Evolutionary conservation across 148 eudicot genomes (phyloP), one percentile per base, ranked within the genome.

Genomic region (Cornus florida): DNA sequence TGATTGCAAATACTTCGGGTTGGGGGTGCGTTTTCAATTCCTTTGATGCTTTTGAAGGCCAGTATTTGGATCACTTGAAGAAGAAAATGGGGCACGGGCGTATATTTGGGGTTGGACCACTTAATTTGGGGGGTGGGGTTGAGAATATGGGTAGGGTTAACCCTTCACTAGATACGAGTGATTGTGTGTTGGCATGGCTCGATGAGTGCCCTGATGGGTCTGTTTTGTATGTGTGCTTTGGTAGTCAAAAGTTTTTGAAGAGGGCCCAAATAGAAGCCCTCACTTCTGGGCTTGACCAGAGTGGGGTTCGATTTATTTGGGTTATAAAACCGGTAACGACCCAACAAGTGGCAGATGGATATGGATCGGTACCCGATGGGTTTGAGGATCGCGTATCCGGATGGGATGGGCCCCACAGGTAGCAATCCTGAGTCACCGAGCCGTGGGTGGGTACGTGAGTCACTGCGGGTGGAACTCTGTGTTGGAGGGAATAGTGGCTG

Each of bases 381-480:
- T 83, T 88, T 10, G 89, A 86, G 39, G 75, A 74, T 0, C 78
- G 87, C 48, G 87, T 90, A 0, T 23, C 67, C 6, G 86, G 80
- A 12, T 74, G 82, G 28, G 94, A 2, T 91, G 93, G 94, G 93
- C 85, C 1, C 93, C 97, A 20, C 93, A 89, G 24, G 71, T 66
- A 69, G 76, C 79, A 71, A 88, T 93, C 83, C 75, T 89, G 69
- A 79, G 71, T 56, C 94, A 93, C 71, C 83, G 80, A 53, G 88
- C 92, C 0, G 86, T 88, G 43, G 85, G 86, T 10, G 89, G 90
- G 66, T 92, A 91, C 50, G 24, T 89, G 77, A 89, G 89, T 76
- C 97, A 92, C 35, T 91, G 92, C 48, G 94, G 94, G 35, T 91
- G 90, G 91, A 92, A 92, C 88, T 89, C 97, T 19, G 50, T 81